phyloP scores from a whole-genome alignment of 768 basidiomycete species.

The Suillus brevipes region DNA sequence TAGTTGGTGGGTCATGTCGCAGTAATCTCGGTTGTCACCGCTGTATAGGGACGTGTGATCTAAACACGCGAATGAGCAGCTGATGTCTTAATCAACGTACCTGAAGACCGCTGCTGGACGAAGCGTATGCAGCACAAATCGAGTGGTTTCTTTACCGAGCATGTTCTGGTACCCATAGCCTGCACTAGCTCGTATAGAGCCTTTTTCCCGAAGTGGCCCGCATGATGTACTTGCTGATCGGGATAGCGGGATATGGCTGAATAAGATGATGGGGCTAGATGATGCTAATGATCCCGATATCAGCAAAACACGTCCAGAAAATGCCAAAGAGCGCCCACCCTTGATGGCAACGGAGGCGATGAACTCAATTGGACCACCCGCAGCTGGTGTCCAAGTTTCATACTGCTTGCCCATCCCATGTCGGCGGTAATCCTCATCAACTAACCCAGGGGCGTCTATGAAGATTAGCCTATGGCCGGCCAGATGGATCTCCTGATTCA shows the following conservation, averaged over 20 bases:
- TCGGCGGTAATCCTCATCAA: conserved; percentile 79
- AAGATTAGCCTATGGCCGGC: conserved; percentile 73
- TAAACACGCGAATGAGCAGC: conserved; percentile 7
- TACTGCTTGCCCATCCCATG: conserved; percentile 50
- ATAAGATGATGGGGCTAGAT: conserved; percentile 57
- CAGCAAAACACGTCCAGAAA: too few relatives aligned
- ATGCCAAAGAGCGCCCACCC: not conserved
- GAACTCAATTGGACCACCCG: conserved; percentile 60
- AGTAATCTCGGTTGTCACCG: conserved; percentile 92
- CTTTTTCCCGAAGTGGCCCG: conserved; percentile 73
- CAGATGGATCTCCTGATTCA: conserved; percentile 61
- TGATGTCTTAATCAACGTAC: conserved; percentile 35
- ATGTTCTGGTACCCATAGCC: conserved; percentile 83
- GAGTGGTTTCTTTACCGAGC: conserved; percentile 75
- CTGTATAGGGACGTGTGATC: conserved; percentile 37
- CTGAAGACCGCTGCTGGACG: conserved; percentile 72
- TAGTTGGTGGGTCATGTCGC: conserved; percentile 64
- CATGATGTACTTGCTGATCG: conserved; percentile 74
- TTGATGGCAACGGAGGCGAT: conserved; percentile 45
- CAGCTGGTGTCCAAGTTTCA: conserved; percentile 54
- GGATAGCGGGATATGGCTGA: conserved; percentile 85
- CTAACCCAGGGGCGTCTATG: conserved; percentile 75
- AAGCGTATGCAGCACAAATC: conserved; percentile 68
- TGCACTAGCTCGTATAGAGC: conserved; percentile 70
- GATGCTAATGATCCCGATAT: conserved; percentile 16